Evolutionary conservation across 2,329 filamentous ascomycete species (phyloP), one percentile per base, ranked within the genome.

Genomic region (Colletotrichum sp.): DNA sequence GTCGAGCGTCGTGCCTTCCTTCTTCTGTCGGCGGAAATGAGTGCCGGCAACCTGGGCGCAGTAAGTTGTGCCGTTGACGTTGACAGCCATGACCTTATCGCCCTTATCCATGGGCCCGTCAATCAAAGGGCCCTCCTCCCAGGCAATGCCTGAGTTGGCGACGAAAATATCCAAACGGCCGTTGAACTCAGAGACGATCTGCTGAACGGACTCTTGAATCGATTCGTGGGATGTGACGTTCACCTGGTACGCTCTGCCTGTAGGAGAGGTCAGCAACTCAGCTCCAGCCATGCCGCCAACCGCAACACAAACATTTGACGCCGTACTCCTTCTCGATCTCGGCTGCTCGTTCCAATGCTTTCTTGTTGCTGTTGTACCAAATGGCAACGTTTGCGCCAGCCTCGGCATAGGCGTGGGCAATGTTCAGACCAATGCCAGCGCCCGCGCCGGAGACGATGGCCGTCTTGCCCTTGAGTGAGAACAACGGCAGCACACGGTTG

Each of bases 31-130:
- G 63, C 92, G 87, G 88, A 93, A 96, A 83, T 95, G 91, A 66
- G 88, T 86, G 9, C 92, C 94, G 0, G 94, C 94, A 0, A 91
- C 92, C 80, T 90, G 90, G 49, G 94, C 94, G 81, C 92, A 95
- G 89, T 95, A 96, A 85, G 94, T 95, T 52, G 93, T 93, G 67
- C 94, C 93, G 83, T 95, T 93, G 16, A 96, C 85, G 83, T 97
- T 94, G 66, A 94, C 93, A 63, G 88, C 86, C 79, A 95, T 88
- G 52, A 96, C 93, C 76, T 92, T 90, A 66, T 89, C 89, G 85
- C 94, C 95, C 80, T 92, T 90, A 21, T 92, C 89, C 21, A 93
- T 81, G 7, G 90, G 86, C 28, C 92, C 93, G 77, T 95, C 92
- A 44, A 95, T 87, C 82, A 94, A 92, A 10, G 92, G 83, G 0